These are phyloP conservation scores for Firmiana major DNA, from an alignment of 345 rosid species.

Conservation along the genomic window DNA sequence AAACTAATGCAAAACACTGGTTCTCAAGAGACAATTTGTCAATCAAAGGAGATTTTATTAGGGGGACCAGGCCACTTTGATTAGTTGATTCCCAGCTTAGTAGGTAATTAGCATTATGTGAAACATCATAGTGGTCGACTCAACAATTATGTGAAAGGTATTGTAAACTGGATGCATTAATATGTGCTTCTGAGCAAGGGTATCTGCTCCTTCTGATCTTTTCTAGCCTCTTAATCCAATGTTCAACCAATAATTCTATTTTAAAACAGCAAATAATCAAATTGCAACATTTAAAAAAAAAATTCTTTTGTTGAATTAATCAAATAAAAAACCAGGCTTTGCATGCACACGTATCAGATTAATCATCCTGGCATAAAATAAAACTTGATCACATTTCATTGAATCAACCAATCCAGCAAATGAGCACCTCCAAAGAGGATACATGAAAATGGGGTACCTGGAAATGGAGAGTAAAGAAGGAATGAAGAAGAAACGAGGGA, in stretches of 20 bases:
- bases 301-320: neutral
- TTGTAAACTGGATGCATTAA: neutral
- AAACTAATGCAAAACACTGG: neutral
- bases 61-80: neutral
- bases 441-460: conserved; percentile 21
- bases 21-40: neutral
- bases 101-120: neutral
- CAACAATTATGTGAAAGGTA: neutral
- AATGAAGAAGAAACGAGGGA: conserved; percentile 22
- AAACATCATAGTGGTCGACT: neutral
- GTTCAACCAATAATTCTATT: neutral
- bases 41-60: neutral
- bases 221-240: neutral
- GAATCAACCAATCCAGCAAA: neutral
- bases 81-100: neutral
- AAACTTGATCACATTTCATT: neutral
- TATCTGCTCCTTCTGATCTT: no score
- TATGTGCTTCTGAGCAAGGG: neutral
- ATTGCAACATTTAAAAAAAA: neutral
- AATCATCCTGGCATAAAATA: neutral
- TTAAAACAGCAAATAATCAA: neutral
- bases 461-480: conserved; percentile 34
- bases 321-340: neutral
- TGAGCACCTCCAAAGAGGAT: neutral
- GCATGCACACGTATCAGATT: neutral